Conservation (phyloP, 345 rosid species). For the Aurinia saxatilis region DNA sequence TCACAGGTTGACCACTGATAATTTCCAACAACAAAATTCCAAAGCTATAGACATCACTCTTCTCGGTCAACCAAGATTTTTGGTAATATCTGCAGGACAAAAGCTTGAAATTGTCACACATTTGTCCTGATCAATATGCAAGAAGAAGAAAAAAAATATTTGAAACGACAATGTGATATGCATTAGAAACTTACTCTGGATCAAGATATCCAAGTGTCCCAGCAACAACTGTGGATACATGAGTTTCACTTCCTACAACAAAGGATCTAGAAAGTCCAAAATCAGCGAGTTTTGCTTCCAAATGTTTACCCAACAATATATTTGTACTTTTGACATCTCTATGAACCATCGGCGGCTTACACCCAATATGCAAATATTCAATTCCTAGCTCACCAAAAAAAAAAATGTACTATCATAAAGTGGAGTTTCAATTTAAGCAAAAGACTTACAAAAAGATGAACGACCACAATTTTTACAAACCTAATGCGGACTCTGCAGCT, state of each 20-base stretch:
- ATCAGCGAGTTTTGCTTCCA: slow-evolving; percentile 36
- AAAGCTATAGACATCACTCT: slow-evolving; percentile 39
- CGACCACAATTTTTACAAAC: slow-evolving; percentile 3
- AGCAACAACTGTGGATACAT: not conserved
- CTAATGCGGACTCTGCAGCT: slow-evolving; percentile 36
- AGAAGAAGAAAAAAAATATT: too few relatives aligned
- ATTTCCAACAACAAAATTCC: slow-evolving; percentile 30
- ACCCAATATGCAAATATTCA: slow-evolving; percentile 33
- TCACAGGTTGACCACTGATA: slow-evolving; percentile 25
- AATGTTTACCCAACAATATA: slow-evolving; percentile 25
- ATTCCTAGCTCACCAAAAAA: not conserved
- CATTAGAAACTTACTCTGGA: slow-evolving; percentile 27
- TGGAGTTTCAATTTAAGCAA: too few relatives aligned
- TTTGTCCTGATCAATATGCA: too few relatives aligned
- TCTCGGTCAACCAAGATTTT: slow-evolving; percentile 14
- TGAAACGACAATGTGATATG: too few relatives aligned
- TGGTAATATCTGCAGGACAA: slow-evolving; percentile 14
- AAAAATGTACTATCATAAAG: not conserved
- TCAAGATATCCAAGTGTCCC: slow-evolving; percentile 31
- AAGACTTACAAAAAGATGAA: too few relatives aligned
- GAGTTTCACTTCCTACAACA: slow-evolving; percentile 11
- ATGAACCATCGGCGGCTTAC: slow-evolving; percentile 31
- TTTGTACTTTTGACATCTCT: slow-evolving; percentile 39
- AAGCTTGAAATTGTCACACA: too few relatives aligned
- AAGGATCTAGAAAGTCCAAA: slow-evolving; percentile 34